Evolutionary conservation across 1,284 basidiomycete genomes (phyloP).

Genomic region (Grifola frondosa): DNA sequence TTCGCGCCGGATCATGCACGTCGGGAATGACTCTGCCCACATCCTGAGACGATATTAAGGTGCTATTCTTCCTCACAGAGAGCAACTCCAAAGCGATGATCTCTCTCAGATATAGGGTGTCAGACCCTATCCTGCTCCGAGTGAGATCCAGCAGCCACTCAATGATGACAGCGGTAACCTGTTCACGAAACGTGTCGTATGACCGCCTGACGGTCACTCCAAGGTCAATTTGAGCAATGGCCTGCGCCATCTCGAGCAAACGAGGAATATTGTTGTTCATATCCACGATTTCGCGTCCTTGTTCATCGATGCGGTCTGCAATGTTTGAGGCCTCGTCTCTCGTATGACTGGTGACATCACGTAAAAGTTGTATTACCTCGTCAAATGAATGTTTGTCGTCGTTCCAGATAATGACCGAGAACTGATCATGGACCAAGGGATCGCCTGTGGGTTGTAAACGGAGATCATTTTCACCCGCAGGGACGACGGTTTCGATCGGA

Average conservation of each 20-base stretch:
- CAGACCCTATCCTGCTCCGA: slow-evolving; percentile 64
- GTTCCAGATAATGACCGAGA: slow-evolving; percentile 90
- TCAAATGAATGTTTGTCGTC: slow-evolving; percentile 97
- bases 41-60: slow-evolving; percentile 33
- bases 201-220: slow-evolving; percentile 89
- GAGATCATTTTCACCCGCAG: slow-evolving; percentile 67
- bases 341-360: slow-evolving; percentile 62
- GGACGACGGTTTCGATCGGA: slow-evolving; percentile 75
- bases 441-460: slow-evolving; percentile 72
- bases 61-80: slow-evolving; percentile 45
- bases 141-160: slow-evolving; percentile 86
- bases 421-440: slow-evolving; percentile 74
- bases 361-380: slow-evolving; percentile 82
- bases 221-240: slow-evolving; percentile 86
- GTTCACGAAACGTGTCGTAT: slow-evolving; percentile 89
- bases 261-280: slow-evolving; percentile 68
- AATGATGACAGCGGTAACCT: slow-evolving; percentile 80
- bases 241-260: slow-evolving; percentile 78
- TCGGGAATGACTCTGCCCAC: slow-evolving; percentile 46
- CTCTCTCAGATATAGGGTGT: slow-evolving; percentile 68
- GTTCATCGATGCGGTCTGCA: slow-evolving; percentile 74
- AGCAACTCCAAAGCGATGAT: slow-evolving; percentile 74
- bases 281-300: slow-evolving; percentile 85
- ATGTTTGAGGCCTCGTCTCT: slow-evolving; percentile 65
- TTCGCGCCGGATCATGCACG: slow-evolving; percentile 54